Evolutionary conservation across 257 asterid species (phyloP), one percentile per base, ranked within the genome.

Genomic region (Mentha longifolia): DNA sequence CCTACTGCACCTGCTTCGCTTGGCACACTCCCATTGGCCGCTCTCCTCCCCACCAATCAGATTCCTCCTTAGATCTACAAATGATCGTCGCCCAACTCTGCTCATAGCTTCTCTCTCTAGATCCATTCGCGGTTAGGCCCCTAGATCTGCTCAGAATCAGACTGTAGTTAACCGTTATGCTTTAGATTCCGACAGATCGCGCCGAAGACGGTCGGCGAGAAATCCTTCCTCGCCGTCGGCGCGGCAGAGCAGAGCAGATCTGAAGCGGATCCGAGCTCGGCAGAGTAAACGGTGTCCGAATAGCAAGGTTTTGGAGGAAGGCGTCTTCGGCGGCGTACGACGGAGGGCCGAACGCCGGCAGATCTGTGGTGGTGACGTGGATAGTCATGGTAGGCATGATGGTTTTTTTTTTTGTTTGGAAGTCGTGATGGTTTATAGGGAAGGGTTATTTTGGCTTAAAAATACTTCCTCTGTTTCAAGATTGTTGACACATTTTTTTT

Each of bases 181-280:
- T 83, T 78, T 52, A 68, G 78, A 45, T 84, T 84, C 81, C 73
- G 84, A 56, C 88, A 86, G 61, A 84, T 84, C 20, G 86, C 86
- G 13, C 86, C 88, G 3, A 84, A 81, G 70, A 86, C 86, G 17
- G 68, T 54, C 55, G 82, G 33, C 47, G 33, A n/a, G n/a, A n/a
- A n/a, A n/a, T n/a, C n/a, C n/a, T n/a, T n/a, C n/a, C n/a, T n/a
- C n/a, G n/a, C n/a, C n/a, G n/a, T n/a, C 72, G 9, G 50, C 47
- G 52, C 75, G 39, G 58, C 67, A 41, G 55, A 76, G 20, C 13
- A 52, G 41, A 6, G 7, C 45, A 17, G 16, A 54, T 64, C 68
- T 66, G 28, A 55, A 52, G 41, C 76, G 88, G 77, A 77, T 68
- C 22, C 84, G 84, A 0, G 67, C 76, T 49, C 76, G 79, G 5